Conservation (phyloP, 1,284 basidiomycete species). For the Marasmius oreades region DNA sequence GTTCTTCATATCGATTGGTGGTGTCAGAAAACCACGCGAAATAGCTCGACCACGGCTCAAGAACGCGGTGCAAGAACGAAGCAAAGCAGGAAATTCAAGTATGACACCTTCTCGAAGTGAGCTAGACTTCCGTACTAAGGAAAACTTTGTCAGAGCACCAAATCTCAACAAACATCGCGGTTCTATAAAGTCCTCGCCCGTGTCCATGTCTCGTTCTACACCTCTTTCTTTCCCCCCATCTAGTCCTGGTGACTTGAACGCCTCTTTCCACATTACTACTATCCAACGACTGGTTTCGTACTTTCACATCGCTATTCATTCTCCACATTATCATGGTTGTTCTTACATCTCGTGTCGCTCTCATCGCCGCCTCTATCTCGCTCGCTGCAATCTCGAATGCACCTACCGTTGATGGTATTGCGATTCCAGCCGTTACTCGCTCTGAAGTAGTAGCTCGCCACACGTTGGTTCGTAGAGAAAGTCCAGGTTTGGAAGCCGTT, state of each 20-base stretch:
- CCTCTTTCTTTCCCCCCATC: conserved; percentile 10
- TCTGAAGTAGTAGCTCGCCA: not conserved
- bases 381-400: conserved; percentile 33
- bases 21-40: no score
- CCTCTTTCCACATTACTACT: conserved; percentile 14
- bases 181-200: conserved; percentile 6
- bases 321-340: conserved; percentile 39
- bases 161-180: conserved; percentile 10
- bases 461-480: not conserved
- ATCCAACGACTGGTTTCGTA: conserved; percentile 13
- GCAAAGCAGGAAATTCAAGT: no score
- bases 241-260: conserved; percentile 13
- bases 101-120: not conserved
- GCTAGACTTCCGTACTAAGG: conserved; percentile 6
- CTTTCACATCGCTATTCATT: conserved; percentile 13
- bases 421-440: conserved; percentile 27
- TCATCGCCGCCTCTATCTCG: conserved; percentile 40
- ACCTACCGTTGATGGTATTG: conserved; percentile 33
- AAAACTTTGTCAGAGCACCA: not conserved
- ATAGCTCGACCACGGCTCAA: no score
- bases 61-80: no score
- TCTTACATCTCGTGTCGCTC: conserved; percentile 38
- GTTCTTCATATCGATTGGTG: no score
- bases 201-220: conserved; percentile 15
- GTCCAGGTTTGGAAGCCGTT: conserved; percentile 12